Evolutionary conservation across 164 flowering plant species (phyloP).

Genomic region (Liriodendron chinense): DNA sequence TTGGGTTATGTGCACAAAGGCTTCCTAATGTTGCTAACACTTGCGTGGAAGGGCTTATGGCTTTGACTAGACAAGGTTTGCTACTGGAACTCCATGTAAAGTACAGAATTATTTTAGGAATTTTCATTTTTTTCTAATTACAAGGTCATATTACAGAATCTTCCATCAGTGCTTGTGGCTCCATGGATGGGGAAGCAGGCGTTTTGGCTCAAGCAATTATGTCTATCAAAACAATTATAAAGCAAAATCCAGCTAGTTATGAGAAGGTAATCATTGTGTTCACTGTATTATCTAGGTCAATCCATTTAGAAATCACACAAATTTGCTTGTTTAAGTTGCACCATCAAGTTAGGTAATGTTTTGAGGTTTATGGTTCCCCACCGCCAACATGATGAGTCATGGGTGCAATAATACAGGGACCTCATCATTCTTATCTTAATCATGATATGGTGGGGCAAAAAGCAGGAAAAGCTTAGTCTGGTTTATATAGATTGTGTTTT

Average conservation of each 20-base stretch:
- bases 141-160: conserved; percentile 41
- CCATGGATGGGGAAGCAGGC: conserved; percentile 54
- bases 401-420: not conserved
- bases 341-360: not conserved
- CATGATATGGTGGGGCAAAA: not conserved
- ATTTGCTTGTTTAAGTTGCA: not conserved
- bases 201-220: conserved; percentile 76
- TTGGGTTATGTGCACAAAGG: conserved; percentile 83
- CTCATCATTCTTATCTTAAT: not conserved
- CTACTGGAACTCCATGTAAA: conserved; percentile 2
- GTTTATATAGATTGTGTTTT: not conserved
- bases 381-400: too few relatives aligned
- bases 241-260: conserved; percentile 60
- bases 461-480: not conserved
- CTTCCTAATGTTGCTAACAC: conserved; percentile 59
- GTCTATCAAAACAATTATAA: conserved; percentile 69
- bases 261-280: conserved; percentile 57
- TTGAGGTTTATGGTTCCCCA: not conserved
- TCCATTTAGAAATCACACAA: not conserved
- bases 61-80: conserved; percentile 65
- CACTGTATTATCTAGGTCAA: conserved; percentile 1
- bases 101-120: not conserved
- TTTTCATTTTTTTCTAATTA: not conserved
- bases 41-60: conserved; percentile 77
- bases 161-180: conserved; percentile 28